Conservation (phyloP, 768 basidiomycete species). For the Boletales sp. region DNA sequence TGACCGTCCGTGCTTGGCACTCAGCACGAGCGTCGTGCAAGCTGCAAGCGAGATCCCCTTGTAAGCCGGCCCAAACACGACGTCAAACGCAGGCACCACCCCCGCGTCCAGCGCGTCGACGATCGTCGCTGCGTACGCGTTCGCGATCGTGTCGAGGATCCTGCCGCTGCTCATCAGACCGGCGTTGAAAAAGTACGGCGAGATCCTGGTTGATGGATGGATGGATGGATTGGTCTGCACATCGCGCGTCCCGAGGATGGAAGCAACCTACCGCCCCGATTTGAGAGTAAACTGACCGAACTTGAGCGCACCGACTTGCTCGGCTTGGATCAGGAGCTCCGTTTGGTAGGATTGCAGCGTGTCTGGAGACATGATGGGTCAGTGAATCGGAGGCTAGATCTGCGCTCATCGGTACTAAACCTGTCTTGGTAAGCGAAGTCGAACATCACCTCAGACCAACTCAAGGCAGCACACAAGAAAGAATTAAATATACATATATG, state of each 20-base stretch:
- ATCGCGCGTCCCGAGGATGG: not conserved
- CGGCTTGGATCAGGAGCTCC: slow-evolving; percentile 65
- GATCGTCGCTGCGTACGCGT: slow-evolving; percentile 83
- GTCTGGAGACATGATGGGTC: slow-evolving; percentile 17
- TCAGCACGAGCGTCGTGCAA: slow-evolving; percentile 71
- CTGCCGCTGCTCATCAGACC: slow-evolving; percentile 82
- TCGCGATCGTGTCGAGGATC: slow-evolving; percentile 70
- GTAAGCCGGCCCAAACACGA: slow-evolving; percentile 96
- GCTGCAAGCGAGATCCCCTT: slow-evolving; percentile 96
- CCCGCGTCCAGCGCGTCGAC: slow-evolving; percentile 38
- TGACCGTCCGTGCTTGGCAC: slow-evolving; percentile 56
- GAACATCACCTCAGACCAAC: too few relatives aligned
- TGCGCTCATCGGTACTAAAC: too few relatives aligned
- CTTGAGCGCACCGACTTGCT: slow-evolving; percentile 71
- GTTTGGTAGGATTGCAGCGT: slow-evolving; percentile 49
- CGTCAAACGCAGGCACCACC: slow-evolving; percentile 54
- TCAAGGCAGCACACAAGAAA: too few relatives aligned
- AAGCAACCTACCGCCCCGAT: slow-evolving; percentile 75
- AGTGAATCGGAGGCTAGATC: too few relatives aligned
- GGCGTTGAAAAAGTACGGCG: slow-evolving; percentile 98
- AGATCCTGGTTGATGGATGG: slow-evolving; percentile 46
- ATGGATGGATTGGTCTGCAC: not conserved
- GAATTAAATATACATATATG: too few relatives aligned
- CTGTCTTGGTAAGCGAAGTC: too few relatives aligned
- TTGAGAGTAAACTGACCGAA: slow-evolving; percentile 94